Conservation (phyloP, 129 eudicot genomes). For the Escallonia herrerae region DNA sequence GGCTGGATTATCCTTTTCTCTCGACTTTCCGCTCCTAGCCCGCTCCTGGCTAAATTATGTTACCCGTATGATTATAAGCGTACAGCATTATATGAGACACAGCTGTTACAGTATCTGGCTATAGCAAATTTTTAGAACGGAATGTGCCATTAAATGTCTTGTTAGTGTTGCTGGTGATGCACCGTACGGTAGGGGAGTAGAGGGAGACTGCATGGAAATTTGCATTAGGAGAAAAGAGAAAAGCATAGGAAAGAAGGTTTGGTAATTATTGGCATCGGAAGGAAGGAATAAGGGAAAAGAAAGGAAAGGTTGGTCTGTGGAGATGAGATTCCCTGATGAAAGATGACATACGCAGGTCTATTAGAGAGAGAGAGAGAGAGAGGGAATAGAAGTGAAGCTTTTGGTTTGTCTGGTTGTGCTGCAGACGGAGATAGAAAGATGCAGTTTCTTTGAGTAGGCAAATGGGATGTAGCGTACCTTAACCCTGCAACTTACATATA, state of each 20-base stretch:
- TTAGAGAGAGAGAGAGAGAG: constrained; percentile 36
- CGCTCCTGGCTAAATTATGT: not conserved
- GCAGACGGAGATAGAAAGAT: constrained; percentile 27
- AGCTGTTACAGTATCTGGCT: too few relatives aligned
- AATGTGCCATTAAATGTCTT: too few relatives aligned
- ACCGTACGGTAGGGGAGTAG: constrained; percentile 12
- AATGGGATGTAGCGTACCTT: constrained; percentile 62
- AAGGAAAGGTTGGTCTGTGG: constrained; percentile 28
- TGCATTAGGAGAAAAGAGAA: constrained; percentile 28
- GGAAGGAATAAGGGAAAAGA: constrained; percentile 37
- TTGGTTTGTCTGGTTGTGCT: constrained; percentile 66
- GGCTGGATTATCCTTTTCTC: constrained; percentile 22
- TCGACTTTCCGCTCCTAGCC: constrained; percentile 23
- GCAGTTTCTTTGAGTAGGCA: constrained; percentile 55
- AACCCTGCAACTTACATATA: constrained; percentile 37
- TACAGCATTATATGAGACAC: not conserved
- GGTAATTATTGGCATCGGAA: constrained; percentile 56
- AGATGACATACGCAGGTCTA: constrained; percentile 47
- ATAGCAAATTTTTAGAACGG: too few relatives aligned
- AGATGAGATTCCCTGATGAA: constrained; percentile 66
- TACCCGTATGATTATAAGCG: too few relatives aligned
- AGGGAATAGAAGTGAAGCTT: constrained; percentile 48
- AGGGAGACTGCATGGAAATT: constrained; percentile 25
- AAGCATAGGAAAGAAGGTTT: constrained; percentile 34
- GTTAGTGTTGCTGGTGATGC: too few relatives aligned